Conservation (phyloP, 495 filamentous ascomycete species). For the Penicillium steckii region DNA sequence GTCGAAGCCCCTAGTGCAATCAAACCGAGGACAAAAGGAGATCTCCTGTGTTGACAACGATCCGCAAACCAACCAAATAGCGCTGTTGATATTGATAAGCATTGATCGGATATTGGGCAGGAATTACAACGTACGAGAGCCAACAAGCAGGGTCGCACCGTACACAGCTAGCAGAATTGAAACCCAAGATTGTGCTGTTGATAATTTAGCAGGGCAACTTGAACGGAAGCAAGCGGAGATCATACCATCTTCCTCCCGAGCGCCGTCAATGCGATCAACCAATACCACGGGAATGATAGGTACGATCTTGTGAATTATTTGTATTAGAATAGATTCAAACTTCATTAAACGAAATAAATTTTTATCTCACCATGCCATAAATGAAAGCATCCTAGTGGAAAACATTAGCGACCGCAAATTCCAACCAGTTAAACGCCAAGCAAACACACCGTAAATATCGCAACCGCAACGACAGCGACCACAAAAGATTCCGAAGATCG, state of each 20-base stretch:
- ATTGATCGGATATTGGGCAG: neutral
- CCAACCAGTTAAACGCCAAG: neutral
- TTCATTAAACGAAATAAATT: neutral
- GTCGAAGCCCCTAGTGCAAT: slow-evolving; percentile 53
- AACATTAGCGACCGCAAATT: slow-evolving; percentile 6
- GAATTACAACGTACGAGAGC: slow-evolving; percentile 43
- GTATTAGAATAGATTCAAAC: slow-evolving; percentile 22
- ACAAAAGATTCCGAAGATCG: slow-evolving; percentile 44
- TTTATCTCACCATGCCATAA: slow-evolving; percentile 59
- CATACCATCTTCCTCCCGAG: slow-evolving; percentile 54
- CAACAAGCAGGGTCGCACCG: slow-evolving; percentile 64
- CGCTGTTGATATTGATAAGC: slow-evolving; percentile 5
- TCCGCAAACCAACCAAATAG: slow-evolving; percentile 56
- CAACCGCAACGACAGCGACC: slow-evolving; percentile 48
- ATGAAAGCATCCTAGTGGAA: slow-evolving; percentile 64
- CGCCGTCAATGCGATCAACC: slow-evolving; percentile 50
- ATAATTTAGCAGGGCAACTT: neutral
- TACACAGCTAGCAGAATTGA: slow-evolving; percentile 74
- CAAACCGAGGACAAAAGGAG: slow-evolving; percentile 58
- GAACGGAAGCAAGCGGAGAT: neutral
- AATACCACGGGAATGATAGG: slow-evolving; percentile 78
- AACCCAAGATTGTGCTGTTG: slow-evolving; percentile 65
- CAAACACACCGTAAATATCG: slow-evolving; percentile 49
- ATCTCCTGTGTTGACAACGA: slow-evolving; percentile 46
- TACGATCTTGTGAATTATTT: slow-evolving; percentile 49